Percentiles rank a stretch among this genome's conserved stretches.
Evolutionary conservation across 441 rosid genomes (phyloP).

Genomic region (Gossypium davidsonii): DNA sequence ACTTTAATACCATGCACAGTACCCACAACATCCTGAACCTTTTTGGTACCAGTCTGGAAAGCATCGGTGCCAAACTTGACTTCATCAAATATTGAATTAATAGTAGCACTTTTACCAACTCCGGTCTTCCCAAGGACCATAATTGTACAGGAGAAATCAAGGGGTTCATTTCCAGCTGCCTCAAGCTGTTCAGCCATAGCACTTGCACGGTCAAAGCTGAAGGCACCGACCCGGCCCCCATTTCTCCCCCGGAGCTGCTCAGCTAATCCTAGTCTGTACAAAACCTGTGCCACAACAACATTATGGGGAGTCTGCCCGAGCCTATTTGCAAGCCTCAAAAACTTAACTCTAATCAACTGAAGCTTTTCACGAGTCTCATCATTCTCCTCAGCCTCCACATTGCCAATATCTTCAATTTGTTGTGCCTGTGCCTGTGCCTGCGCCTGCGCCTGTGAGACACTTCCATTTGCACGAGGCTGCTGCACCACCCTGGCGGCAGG

Average conservation of each 20-base stretch:
- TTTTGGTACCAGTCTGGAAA: conserved; percentile 81
- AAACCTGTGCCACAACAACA: conserved; percentile 94
- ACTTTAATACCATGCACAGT: conserved; percentile 92
- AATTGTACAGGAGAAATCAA: conserved; percentile 90
- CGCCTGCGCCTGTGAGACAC: conserved; percentile 9
- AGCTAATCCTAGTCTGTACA: conserved; percentile 71
- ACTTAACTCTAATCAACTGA: conserved; percentile 55
- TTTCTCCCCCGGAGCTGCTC: conserved; percentile 93
- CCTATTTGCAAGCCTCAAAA: conserved; percentile 88
- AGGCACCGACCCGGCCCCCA: conserved; percentile 96
- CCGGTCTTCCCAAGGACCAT: conserved; percentile 97
- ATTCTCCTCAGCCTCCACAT: not conserved
- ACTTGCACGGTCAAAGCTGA: conserved; percentile 95
- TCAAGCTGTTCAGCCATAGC: conserved; percentile 97
- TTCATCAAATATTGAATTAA: conserved; percentile 91
- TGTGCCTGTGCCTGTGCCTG: conserved; percentile 30
- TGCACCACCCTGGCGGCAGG: not conserved
- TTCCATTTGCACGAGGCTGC: not conserved
- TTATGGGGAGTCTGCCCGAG: conserved; percentile 98
- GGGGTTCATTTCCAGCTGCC: conserved; percentile 85
- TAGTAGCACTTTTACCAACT: conserved; percentile 95
- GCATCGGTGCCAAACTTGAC: conserved; percentile 65
- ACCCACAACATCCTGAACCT: conserved; percentile 88
- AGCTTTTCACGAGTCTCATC: not conserved
- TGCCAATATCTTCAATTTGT: not conserved